Evolutionary conservation across 176 grass and related monocot species (phyloP).

Genomic region (Ampelocalamus luodianensis): DNA sequence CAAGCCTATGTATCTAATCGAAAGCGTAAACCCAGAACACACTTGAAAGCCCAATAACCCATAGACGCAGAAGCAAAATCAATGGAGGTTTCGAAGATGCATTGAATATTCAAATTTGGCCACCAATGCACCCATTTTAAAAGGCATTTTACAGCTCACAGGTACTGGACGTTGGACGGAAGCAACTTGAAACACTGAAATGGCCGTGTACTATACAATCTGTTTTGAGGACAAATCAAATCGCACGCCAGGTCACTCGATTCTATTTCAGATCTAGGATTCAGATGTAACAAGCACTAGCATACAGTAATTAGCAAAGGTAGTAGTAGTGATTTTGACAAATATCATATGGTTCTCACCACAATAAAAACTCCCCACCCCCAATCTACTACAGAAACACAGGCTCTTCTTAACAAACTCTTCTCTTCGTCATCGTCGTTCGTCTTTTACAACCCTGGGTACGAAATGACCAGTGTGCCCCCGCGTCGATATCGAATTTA

Average conservation of each 20-base stretch:
- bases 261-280: conserved; percentile 14
- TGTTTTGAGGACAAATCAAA: background rate
- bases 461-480: conserved; percentile 32
- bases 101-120: background rate
- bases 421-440: background rate
- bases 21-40: background rate
- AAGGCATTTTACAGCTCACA: conserved; percentile 12
- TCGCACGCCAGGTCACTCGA: background rate
- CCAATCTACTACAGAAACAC: conserved; percentile 33
- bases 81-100: background rate
- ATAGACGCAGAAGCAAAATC: background rate
- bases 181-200: background rate
- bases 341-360: background rate
- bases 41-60: background rate
- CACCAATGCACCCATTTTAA: background rate
- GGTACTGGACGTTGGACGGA: background rate
- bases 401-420: background rate
- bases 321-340: background rate
- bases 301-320: background rate
- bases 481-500: conserved; percentile 55
- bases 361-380: background rate
- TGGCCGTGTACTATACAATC: no score
- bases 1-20: background rate
- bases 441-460: background rate
- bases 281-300: no score